Evolutionary conservation across 139 green algal species (phyloP), one percentile per base, ranked within the genome.

Genomic region (Raphidocelis subcapitata): DNA sequence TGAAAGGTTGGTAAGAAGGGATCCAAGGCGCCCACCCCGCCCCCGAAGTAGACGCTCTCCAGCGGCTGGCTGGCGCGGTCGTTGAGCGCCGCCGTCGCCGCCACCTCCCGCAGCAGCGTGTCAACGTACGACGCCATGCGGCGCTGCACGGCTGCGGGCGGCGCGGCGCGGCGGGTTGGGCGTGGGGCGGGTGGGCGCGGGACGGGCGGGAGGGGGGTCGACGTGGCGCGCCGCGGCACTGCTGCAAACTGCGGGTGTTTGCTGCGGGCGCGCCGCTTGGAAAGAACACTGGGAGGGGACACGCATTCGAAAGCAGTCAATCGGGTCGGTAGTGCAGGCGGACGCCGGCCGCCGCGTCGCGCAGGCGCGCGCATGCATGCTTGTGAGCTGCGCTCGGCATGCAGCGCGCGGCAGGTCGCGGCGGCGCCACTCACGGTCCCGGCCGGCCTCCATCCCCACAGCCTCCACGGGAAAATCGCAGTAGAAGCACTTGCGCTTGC

Each of bases 391-490:
- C 65, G 35, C 18, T 10, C 54, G 24, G 28, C 52, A 41, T 55
- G 47, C 5, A 3, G 56, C 56, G 23, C 37, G 31, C 60, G 15
- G 28, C 63, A 57, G 63, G 16, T 71, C n/a, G 20, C 51, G 59
- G 47, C 47, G 26, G 24, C 36, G 12, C 3, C 20, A 69, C 72
- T 32, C 47, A 83, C 77, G 52, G 23, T 67, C 33, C 24, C 62
- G 62, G 24, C 56, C 37, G 32, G 33, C 18, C 21, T 80, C 64
- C 31, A 46, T 46, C 20, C 91, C 92, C 5, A 97, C 82, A 0
- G 87, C 86, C 16, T 85, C 69, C 0, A 98, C 91, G 1, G 95
- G 91, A 67, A 98, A 99, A 82, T 98, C 94, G 76, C 95, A 99
- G 72, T 99, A 99, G 52, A 88, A 87, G 84, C 95, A 99, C 33